These are phyloP conservation scores for Russula griseocarnosa DNA, from an alignment of 768 basidiomycete species.

Conservation along the genomic window DNA sequence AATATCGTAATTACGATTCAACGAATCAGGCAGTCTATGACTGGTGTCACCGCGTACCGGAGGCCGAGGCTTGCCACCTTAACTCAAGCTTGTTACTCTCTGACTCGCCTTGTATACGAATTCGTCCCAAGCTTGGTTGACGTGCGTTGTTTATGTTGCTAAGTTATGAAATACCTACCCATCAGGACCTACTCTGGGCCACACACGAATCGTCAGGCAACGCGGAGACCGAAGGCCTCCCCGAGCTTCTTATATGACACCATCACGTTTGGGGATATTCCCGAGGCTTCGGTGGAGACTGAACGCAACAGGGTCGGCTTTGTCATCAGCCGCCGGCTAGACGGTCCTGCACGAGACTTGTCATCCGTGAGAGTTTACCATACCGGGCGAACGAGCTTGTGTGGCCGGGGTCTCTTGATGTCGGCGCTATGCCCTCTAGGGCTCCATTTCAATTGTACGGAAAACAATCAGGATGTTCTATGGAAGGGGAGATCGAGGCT, in stretches of 20 bases:
- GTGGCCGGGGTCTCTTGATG: neutral
- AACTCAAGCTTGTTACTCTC: too few relatives aligned
- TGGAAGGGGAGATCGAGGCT: neutral
- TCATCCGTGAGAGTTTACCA: constrained; percentile 1
- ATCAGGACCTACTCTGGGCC: neutral
- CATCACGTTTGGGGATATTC: neutral
- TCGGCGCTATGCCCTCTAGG: neutral
- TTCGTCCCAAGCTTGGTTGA: constrained; percentile 1
- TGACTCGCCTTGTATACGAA: neutral
- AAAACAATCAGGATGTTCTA: neutral
- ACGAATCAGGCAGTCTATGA: too few relatives aligned
- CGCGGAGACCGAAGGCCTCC: neutral
- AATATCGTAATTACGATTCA: neutral
- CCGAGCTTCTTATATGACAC: neutral
- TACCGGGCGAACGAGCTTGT: neutral
- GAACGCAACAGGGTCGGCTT: neutral
- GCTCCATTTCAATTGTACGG: constrained; percentile 3
- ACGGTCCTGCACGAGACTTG: neutral
- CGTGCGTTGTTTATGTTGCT: neutral
- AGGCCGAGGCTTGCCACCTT: too few relatives aligned
- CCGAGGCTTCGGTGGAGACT: neutral
- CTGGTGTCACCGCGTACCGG: too few relatives aligned
- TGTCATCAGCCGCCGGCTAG: neutral
- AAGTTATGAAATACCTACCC: neutral
- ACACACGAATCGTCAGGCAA: constrained; percentile 19